These are phyloP conservation scores for Basipetospora sp. DNA, from an alignment of 2,329 filamentous ascomycete genomes.

Conservation along the genomic window DNA sequence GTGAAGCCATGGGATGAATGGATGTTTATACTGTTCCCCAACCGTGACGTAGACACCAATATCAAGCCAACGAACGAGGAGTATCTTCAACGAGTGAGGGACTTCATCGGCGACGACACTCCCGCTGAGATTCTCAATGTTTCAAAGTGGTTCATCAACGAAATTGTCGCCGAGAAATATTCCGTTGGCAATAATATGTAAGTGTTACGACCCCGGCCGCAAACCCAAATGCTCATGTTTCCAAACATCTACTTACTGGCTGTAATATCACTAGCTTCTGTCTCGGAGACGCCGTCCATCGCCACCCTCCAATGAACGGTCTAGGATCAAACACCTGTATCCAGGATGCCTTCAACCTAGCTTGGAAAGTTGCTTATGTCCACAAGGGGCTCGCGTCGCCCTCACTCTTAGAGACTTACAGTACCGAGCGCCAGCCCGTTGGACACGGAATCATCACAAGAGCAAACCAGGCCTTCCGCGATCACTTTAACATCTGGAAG, in stretches of 20 bases:
- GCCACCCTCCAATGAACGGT: slow-evolving; percentile 42
- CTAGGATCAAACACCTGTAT: slow-evolving; percentile 45
- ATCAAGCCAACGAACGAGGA: slow-evolving; percentile 30
- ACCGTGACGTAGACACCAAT: slow-evolving; percentile 20
- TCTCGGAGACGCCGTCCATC: slow-evolving; percentile 42
- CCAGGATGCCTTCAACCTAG: slow-evolving; percentile 41
- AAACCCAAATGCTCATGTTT: too few relatives aligned
- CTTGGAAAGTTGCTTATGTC: slow-evolving; percentile 40
- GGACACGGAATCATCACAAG: slow-evolving; percentile 33
- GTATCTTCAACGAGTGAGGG: slow-evolving; percentile 28
- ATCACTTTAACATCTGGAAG: slow-evolving; percentile 32
- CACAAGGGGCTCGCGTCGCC: slow-evolving; percentile 16
- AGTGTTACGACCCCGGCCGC: too few relatives aligned
- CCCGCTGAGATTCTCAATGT: slow-evolving; percentile 35
- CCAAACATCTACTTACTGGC: background rate
- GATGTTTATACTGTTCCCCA: slow-evolving; percentile 40
- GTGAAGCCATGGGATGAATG: slow-evolving; percentile 50
- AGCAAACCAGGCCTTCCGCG: slow-evolving; percentile 41
- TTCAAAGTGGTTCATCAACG: slow-evolving; percentile 46
- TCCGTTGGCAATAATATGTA: slow-evolving; percentile 30
- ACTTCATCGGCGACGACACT: slow-evolving; percentile 41
- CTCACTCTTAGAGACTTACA: slow-evolving; percentile 28
- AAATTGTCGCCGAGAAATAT: slow-evolving; percentile 44
- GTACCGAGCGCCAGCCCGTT: slow-evolving; percentile 32
- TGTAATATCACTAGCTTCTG: slow-evolving; percentile 28